These are phyloP conservation scores for Globisporangium radiosum DNA, from an alignment of 352 stramenopile genomes.

Conservation along the genomic window DNA sequence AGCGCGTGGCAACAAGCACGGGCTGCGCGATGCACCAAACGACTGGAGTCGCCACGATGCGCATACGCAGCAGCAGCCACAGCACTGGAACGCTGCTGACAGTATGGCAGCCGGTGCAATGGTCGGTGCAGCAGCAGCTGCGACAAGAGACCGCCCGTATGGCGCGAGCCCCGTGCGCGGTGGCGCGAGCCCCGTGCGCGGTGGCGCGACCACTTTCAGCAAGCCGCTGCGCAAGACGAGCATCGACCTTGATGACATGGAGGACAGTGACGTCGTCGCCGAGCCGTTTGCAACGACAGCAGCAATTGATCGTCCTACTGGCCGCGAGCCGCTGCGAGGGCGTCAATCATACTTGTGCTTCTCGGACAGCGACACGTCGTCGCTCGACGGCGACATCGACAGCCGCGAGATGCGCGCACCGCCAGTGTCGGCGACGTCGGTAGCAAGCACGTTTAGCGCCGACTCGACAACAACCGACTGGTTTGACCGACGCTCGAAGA, in stretches of 20 bases:
- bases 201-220: slow-evolving; percentile 1
- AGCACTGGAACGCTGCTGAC: no score
- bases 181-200: slow-evolving; percentile 3
- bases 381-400: slow-evolving; percentile 14
- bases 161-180: neutral
- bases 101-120: neutral
- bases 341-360: slow-evolving; percentile 16
- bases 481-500: slow-evolving; percentile 42
- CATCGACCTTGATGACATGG: slow-evolving; percentile 28
- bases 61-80: neutral
- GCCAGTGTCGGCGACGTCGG: slow-evolving; percentile 39
- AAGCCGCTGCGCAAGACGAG: slow-evolving; percentile 21
- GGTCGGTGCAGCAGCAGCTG: neutral
- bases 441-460: slow-evolving; percentile 27
- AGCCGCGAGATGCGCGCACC: slow-evolving; percentile 14
- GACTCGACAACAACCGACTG: slow-evolving; percentile 31
- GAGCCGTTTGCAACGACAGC: slow-evolving; percentile 4
- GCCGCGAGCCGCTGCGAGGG: neutral
- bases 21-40: slow-evolving; percentile 2
- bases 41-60: slow-evolving; percentile 6
- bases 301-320: slow-evolving; percentile 8
- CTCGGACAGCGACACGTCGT: slow-evolving; percentile 17
- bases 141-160: no score
- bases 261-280: slow-evolving; percentile 25
- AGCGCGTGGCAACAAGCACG: neutral